Evolutionary conservation across 257 asterid species (phyloP).

Genomic region (Ocimum tenuiflorum): DNA sequence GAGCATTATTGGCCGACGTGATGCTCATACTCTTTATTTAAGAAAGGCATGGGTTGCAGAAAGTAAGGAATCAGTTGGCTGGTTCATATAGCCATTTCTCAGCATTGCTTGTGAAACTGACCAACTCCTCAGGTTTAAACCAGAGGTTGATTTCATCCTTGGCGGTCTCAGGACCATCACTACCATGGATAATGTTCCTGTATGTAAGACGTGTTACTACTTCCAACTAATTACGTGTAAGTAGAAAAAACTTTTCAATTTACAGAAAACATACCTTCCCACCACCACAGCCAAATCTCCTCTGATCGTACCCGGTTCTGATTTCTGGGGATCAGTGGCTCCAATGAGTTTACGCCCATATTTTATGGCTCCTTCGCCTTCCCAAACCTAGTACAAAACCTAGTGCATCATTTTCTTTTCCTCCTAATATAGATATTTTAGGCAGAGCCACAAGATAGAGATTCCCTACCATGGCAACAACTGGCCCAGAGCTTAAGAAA

Average conservation of each 20-base stretch:
- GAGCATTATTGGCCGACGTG: slow-evolving; percentile 14
- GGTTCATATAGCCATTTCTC: slow-evolving; percentile 95
- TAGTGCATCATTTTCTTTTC: background rate
- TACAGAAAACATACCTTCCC: slow-evolving; percentile 59
- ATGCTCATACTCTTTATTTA: slow-evolving; percentile 4
- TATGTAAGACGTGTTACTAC: too few relatives aligned
- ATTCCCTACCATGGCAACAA: slow-evolving; percentile 72
- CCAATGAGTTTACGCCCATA: slow-evolving; percentile 95
- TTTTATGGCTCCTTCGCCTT: slow-evolving; percentile 95
- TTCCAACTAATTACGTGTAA: too few relatives aligned
- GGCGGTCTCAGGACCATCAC: slow-evolving; percentile 98
- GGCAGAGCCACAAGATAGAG: background rate
- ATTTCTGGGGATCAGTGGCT: slow-evolving; percentile 98
- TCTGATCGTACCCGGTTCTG: slow-evolving; percentile 98
- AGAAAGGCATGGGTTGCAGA: background rate
- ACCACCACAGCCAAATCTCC: slow-evolving; percentile 96
- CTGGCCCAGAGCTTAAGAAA: slow-evolving; percentile 99
- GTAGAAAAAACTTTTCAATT: too few relatives aligned
- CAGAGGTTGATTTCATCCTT: slow-evolving; percentile 91
- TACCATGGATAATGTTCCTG: slow-evolving; percentile 95
- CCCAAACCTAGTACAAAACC: slow-evolving; percentile 68
- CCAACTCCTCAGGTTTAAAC: slow-evolving; percentile 95
- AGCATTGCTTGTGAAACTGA: slow-evolving; percentile 62
- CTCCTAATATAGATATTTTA: background rate
- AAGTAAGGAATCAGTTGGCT: slow-evolving; percentile 34